Evolutionary conservation across 331 rosid genomes (phyloP), one percentile per base, ranked within the genome.

Genomic region (Prunus yedoensis): DNA sequence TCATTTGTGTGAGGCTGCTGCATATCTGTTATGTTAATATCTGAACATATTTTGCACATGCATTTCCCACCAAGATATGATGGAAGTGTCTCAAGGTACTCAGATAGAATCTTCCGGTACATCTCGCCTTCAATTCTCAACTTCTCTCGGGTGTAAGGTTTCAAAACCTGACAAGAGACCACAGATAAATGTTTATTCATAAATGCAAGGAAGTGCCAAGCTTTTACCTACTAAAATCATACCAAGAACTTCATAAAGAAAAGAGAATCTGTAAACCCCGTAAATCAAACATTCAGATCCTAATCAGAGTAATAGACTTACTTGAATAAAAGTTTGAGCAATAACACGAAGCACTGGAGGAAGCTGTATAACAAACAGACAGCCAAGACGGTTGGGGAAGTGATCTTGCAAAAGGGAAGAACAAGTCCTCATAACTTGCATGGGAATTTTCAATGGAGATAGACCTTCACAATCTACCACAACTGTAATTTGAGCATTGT

Each of bases 371-470:
- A 90, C 90, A 68, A 85, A 81, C 88, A 92, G 81, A 71, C 88
- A 90, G 62, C 96, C 92, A 79, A 92, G 97, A 68, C 87, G 91
- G 77, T 89, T 84, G n/a, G 97, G 97, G 78, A 88, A 90, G 90
- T 92, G 91, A 82, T 88, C 96, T 88, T 86, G 94, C 83, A 92
- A 78, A 79, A 86, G 83, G 74, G 92, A 74, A 76, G 92, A 88
- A 82, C 96, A 92, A 32, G 86, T 86, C 86, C 90, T 86, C 86
- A 90, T 21, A 83, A 92, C 81, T 78, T 92, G 92, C 96, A 90
- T 88, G 71, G 97, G 97, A 83, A 90, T 65, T 84, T 54, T 87
- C 79, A 75, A 79, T 4, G 94, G 89, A 79, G 97, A 79, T 62
- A 92, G 79, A 70, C 97, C 96, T 73, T 88, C 92, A 63, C 96